Evolutionary conservation across 2,329 filamentous ascomycete species (phyloP), one percentile per base, ranked within the genome.

Genomic region (Sporothrix humicola): DNA sequence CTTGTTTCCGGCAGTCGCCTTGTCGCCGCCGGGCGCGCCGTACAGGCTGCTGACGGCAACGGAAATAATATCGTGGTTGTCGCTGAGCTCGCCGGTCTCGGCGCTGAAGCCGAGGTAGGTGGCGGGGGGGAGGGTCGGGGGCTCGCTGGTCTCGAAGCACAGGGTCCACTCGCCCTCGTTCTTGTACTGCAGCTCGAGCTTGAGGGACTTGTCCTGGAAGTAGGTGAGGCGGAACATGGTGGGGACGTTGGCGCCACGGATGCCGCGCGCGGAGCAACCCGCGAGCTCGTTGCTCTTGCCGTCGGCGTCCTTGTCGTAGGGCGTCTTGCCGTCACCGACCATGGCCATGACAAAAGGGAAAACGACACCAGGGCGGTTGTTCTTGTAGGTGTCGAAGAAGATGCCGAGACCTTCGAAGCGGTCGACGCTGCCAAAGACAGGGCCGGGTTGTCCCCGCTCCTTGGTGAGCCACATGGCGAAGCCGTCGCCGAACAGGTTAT

Each of bases 281-380:
- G 94, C 95, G 75, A 98, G 86, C 84, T 99, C 96, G 79, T 93
- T 94, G 73, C 90, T 88, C 87, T 98, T 98, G 81, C 96, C 96
- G 80, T 99, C 96, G 79, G 95, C 95, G 78, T 91, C 90, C 85
- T 98, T 94, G 85, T 98, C 94, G 84, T 99, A 99, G 15, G 86
- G 81, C 7, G 92, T 97, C 81, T 94, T 86, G 75, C 96, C 95
- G 81, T 99, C 96, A 74, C 96, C 96, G 77, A 94, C 87, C 96
- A 98, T 98, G 76, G 95, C 95, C 95, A 98, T 98, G 79, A 99
- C 92, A 81, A 97, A 98, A 69, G 96, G 96, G 84, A 99, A 99
- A 65, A 97, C 93, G 58, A 94, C 92, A 59, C 96, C 96, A 0
- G 96, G 95, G 15, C 96, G 91, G 85, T 98, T 97, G 86, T 99